Evolutionary conservation across 192 early-diverging fungal species (phyloP).

Genomic region (Coemansia sp.): DNA sequence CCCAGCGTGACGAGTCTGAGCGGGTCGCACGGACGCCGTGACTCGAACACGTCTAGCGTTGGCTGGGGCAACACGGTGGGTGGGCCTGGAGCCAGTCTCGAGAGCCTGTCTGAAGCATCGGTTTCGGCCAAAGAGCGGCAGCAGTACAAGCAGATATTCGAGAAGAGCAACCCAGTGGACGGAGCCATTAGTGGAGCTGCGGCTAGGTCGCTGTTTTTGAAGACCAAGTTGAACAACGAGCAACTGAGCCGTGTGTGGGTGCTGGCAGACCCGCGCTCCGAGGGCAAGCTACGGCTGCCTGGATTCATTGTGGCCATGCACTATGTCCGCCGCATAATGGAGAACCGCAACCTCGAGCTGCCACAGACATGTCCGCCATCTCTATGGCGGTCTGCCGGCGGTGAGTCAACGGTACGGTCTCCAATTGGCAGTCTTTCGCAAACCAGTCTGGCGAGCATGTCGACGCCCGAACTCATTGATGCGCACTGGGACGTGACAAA

Average conservation of each 20-base stretch:
- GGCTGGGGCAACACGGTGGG: constrained; percentile 34
- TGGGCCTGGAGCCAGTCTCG: constrained; percentile 3
- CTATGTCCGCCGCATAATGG: constrained; percentile 79
- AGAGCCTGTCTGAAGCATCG: constrained; percentile 13
- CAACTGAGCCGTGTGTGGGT: constrained; percentile 79
- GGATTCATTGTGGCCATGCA: constrained; percentile 93
- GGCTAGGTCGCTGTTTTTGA: constrained; percentile 74
- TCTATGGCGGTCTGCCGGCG: constrained; percentile 58
- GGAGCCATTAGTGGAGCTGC: constrained; percentile 64
- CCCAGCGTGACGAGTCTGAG: constrained; percentile 4
- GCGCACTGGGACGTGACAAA: constrained; percentile 71
- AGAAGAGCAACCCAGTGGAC: constrained; percentile 57
- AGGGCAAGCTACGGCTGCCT: constrained; percentile 70
- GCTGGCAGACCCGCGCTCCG: constrained; percentile 72
- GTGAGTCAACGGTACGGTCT: constrained; percentile 41
- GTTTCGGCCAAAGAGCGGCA: constrained; percentile 56
- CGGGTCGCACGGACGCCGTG: constrained; percentile 23
- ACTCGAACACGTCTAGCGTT: constrained; percentile 39
- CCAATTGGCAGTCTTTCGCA: constrained; percentile 19
- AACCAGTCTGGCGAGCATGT: constrained; percentile 36
- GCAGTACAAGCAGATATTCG: constrained; percentile 65
- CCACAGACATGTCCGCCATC: constrained; percentile 68
- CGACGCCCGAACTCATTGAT: constrained; percentile 28
- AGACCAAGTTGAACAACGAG: constrained; percentile 77
- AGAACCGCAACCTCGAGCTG: constrained; percentile 65